Conservation (phyloP, 2,329 filamentous ascomycete genomes). For the Leptographium procerum region DNA sequence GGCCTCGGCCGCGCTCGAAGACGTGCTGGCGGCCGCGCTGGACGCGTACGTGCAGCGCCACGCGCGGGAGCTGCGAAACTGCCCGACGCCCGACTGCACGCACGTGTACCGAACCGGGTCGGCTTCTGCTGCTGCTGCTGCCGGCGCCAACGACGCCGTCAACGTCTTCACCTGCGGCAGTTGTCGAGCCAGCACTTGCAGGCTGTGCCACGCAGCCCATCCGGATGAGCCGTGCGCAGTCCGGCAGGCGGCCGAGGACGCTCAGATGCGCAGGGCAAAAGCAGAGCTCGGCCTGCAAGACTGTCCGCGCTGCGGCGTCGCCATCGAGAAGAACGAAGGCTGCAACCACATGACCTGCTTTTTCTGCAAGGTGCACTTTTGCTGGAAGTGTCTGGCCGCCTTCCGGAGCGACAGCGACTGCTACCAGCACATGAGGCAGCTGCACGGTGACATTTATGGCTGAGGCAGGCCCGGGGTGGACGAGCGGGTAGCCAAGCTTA, state of each 20-base stretch:
- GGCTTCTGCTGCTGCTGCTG: conserved; percentile 17
- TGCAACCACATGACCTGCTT: not conserved
- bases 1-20: conserved; percentile 22
- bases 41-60: conserved; percentile 21
- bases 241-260: conserved; percentile 1
- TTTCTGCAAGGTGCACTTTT: not conserved
- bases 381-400: conserved; percentile 3
- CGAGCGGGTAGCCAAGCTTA: not conserved
- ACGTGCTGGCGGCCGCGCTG: conserved; percentile 25
- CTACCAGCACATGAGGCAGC: not conserved
- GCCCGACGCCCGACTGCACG: conserved; percentile 31
- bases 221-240: conserved; percentile 10
- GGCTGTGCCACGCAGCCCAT: conserved; percentile 23
- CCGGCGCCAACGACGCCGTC: not conserved
- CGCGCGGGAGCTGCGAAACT: conserved; percentile 23
- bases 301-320: conserved; percentile 2
- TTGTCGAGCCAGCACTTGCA: conserved; percentile 25
- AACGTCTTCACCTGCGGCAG: conserved; percentile 21
- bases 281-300: conserved; percentile 6
- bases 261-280: not conserved
- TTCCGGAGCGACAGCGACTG: not conserved
- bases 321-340: not conserved
- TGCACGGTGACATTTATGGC: not conserved
- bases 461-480: not conserved
- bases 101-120: conserved; percentile 26